phyloP scores from a whole-genome alignment of 2,329 filamentous ascomycete species.

The Akanthomyces dipterigenus region DNA sequence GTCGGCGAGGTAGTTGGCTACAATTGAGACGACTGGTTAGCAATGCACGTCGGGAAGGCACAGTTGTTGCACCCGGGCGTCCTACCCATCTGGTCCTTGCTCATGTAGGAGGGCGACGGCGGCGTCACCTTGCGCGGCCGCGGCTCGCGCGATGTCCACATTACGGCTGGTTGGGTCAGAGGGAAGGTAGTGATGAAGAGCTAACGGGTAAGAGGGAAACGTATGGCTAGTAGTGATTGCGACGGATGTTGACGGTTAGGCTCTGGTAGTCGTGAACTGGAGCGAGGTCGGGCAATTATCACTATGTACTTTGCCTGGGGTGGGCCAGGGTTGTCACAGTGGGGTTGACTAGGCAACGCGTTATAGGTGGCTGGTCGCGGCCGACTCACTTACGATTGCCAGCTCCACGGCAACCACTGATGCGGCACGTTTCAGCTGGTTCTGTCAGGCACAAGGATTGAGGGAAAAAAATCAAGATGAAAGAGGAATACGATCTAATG shows the following conservation, averaged over 20 bases:
- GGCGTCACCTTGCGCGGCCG: constrained; percentile 50
- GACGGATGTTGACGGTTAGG: constrained; percentile 11
- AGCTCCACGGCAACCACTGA: neutral
- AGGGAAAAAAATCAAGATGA: neutral
- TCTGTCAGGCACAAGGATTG: neutral
- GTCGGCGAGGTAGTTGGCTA: constrained; percentile 64
- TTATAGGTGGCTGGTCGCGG: neutral
- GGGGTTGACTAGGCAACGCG: constrained; percentile 24
- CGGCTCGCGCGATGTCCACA: constrained; percentile 26
- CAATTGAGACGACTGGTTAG: constrained; percentile 13
- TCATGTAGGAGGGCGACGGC: constrained; percentile 58
- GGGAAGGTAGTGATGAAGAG: constrained; percentile 9
- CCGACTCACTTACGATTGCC: neutral
- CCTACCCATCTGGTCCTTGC: constrained; percentile 60
- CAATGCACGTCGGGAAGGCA: constrained; percentile 12
- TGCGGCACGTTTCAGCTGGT: neutral
- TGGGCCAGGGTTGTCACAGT: neutral
- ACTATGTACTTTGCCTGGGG: neutral
- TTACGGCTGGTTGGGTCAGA: constrained; percentile 23
- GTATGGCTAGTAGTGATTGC: neutral
- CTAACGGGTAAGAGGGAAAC: neutral
- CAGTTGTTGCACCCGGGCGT: constrained; percentile 4
- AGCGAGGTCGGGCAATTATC: constrained; percentile 8
- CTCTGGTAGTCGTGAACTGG: neutral
- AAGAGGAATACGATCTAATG: neutral